Percentiles rank a stretch among this genome's conserved stretches.
phyloP scores from a whole-genome alignment of 75 land plant species.

The Picea sitchensis region DNA sequence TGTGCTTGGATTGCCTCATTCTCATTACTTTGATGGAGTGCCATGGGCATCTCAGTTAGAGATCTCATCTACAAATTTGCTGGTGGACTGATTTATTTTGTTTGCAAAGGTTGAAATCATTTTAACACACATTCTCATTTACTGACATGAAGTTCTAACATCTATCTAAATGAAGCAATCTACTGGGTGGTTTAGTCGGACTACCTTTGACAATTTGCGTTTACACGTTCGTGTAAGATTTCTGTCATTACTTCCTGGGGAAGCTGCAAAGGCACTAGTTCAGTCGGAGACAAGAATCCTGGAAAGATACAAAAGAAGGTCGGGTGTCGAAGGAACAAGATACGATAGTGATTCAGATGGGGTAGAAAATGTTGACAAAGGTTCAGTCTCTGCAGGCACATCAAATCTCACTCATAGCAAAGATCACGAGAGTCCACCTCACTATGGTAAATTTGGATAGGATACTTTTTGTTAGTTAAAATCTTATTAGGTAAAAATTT shows the following conservation, averaged over 20 bases:
- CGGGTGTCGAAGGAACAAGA: constrained; percentile 2
- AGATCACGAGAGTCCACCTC: neutral
- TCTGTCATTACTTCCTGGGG: constrained; percentile 43
- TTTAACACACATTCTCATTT: neutral
- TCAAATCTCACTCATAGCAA: constrained; percentile 12
- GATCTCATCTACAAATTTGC: neutral
- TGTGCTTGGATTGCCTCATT: too few species aligned
- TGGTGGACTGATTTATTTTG: neutral
- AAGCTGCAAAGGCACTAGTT: constrained; percentile 37
- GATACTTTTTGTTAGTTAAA: neutral
- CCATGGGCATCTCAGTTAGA: neutral
- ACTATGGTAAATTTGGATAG: constrained; percentile 11
- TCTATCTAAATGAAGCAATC: constrained; percentile 33
- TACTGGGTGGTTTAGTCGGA: constrained; percentile 72
- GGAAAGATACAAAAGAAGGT: constrained; percentile 29
- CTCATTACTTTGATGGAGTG: neutral
- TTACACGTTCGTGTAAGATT: constrained; percentile 47
- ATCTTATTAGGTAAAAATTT: neutral
- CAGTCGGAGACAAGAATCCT: constrained; percentile 26
- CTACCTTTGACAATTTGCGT: constrained; percentile 36
- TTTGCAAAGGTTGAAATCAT: neutral
- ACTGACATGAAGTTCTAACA: neutral
- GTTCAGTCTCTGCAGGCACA: constrained; percentile 11
- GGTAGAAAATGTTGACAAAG: constrained; percentile 11
- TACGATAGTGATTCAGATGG: constrained; percentile 15